phyloP scores from a whole-genome alignment of 768 basidiomycete genomes.

The Mycena filopes region DNA sequence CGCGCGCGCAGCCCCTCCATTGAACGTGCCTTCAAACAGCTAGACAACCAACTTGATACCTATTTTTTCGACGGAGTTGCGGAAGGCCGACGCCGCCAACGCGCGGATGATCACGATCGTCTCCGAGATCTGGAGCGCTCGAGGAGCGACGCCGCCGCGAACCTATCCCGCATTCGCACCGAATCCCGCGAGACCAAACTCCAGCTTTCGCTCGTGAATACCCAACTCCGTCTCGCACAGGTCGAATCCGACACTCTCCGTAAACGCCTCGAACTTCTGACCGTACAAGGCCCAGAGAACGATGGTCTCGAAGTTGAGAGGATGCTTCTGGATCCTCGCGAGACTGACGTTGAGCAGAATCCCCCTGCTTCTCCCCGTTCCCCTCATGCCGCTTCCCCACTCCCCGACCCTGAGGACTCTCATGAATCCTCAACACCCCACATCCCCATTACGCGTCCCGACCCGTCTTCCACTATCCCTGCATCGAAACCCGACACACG shows the following conservation, averaged over 20 bases:
- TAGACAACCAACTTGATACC: constrained; percentile 50
- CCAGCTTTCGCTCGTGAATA: constrained; percentile 34
- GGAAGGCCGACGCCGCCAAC: constrained; percentile 54
- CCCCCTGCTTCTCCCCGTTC: not conserved
- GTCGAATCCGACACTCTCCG: constrained; percentile 45
- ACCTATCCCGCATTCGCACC: constrained; percentile 37
- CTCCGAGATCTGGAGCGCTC: constrained; percentile 46
- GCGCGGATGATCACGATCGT: constrained; percentile 48
- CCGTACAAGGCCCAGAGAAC: not conserved
- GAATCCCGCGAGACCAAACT: constrained; percentile 45
- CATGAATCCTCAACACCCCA: constrained; percentile 1
- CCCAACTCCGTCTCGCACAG: constrained; percentile 45
- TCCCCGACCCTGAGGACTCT: constrained; percentile 6
- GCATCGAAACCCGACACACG: not conserved
- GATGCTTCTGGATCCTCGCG: constrained; percentile 25
- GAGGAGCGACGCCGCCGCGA: constrained; percentile 38
- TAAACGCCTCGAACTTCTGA: constrained; percentile 35
- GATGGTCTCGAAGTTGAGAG: constrained; percentile 23
- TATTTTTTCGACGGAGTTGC: constrained; percentile 50
- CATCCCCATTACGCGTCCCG: constrained; percentile 5
- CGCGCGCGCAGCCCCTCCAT: constrained; percentile 48
- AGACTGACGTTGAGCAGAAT: constrained; percentile 7
- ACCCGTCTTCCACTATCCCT: not conserved
- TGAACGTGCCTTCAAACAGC: constrained; percentile 52
- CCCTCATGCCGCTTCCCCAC: not conserved